These are phyloP conservation scores for Clarkia xantiana DNA, from an alignment of 345 rosid genomes.

Conservation along the genomic window DNA sequence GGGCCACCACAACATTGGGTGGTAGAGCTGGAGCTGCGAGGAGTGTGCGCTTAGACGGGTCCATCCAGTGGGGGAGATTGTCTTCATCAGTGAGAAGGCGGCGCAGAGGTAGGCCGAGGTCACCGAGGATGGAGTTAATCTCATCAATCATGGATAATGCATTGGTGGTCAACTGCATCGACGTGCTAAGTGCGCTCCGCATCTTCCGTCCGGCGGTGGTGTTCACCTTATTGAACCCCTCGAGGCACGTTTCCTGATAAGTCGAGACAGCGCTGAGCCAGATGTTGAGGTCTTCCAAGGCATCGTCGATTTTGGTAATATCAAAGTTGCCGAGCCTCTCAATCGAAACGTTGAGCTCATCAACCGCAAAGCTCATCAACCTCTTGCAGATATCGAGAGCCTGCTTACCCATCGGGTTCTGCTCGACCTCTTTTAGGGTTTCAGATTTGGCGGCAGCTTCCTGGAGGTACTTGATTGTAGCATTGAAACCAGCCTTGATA, in stretches of 20 bases:
- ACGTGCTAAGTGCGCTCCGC: constrained; percentile 11
- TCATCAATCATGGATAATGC: constrained; percentile 22
- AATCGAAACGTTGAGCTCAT: constrained; percentile 16
- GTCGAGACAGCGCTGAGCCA: constrained; percentile 31
- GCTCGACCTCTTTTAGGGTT: constrained; percentile 12
- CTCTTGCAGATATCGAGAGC: constrained; percentile 23
- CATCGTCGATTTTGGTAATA: constrained; percentile 10
- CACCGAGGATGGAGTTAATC: constrained; percentile 8
- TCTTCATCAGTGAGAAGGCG: constrained; percentile 9
- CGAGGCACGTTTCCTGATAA: constrained; percentile 30
- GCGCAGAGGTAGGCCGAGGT: constrained; percentile 9
- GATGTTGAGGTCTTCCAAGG: constrained; percentile 11
- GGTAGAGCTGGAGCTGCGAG: constrained; percentile 6
- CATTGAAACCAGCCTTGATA: constrained; percentile 16
- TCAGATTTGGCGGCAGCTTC: constrained; percentile 18
- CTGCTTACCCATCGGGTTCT: constrained; percentile 16
- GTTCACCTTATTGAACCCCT: constrained; percentile 21
- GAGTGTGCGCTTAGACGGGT: constrained; percentile 11
- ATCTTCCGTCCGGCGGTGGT: constrained; percentile 17
- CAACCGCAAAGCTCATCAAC: constrained; percentile 20
- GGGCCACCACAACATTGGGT: constrained; percentile 18
- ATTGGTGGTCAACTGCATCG: constrained; percentile 20
- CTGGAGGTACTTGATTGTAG: constrained; percentile 11
- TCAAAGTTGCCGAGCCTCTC: constrained; percentile 13
- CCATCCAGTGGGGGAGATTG: constrained; percentile 15